Base-by-base conservation (phyloP, 352 stramenopile species). In the Globisporangium iwayamae region DNA sequence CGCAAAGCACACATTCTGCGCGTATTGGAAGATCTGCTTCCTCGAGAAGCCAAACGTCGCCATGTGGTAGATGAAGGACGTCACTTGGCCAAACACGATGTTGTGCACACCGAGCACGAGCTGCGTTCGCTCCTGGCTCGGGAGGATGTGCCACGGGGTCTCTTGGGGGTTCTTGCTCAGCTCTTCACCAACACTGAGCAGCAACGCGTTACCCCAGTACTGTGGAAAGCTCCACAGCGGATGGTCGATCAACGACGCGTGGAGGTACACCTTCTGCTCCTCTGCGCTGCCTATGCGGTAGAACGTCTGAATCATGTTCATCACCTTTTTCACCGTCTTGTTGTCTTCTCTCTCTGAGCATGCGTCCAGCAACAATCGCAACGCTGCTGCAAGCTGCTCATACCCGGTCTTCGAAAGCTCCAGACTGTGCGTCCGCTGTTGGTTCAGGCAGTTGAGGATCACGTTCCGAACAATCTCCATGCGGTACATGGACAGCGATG, bases 241-340 rank as follows among this genome's bases (percentile, higher is more conserved):
- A 62, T 94, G 86, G 32, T 83, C 68, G 43, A 74, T 65, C 14
- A 94, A 55, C 20, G 72, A 51, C 18, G 68, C 68, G 11, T 89
- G 78, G 20, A 94, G 63, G 62, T 85, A 94, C 22, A 85, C 76
- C 56, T 92, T 86, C 16, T 66, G 63, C 10, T 72, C 67, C 45
- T 83, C 83, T 45, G 66, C 14, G 52, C 48, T 47, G 52, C 74
- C 46, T 66, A 56, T 59, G 34, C 50, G 14, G 56, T 92, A 90
- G 46, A 94, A 94, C 2, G 86, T 94, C 65, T 94, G 86, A 20
- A 89, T 60, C 83, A 94, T 85, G 64, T 94, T 93, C 83, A 94
- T 92, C 4, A 94, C 68, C 25, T 83, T 74, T 58, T 87, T 90
- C 61, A 76, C 85, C 0, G 72, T 87, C 28, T 76, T 81, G 14